phyloP scores from a whole-genome alignment of 768 basidiomycete genomes.

The Porpolomopsis calyptriformis region DNA sequence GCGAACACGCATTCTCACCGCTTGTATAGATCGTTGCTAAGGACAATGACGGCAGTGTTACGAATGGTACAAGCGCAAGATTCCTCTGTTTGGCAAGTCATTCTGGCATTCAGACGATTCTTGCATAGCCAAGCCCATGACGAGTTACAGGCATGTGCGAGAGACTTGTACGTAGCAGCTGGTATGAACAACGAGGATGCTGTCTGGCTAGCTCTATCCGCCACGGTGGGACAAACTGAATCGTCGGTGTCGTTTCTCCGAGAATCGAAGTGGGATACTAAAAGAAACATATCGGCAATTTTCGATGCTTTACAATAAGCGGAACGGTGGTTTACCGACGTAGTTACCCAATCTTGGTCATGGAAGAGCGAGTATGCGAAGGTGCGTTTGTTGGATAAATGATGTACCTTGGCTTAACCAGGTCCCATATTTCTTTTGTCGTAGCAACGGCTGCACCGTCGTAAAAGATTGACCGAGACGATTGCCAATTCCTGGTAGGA shows the following conservation, averaged over 20 bases:
- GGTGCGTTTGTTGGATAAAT: no score
- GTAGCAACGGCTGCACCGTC: no score
- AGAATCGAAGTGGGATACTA: constrained; percentile 55
- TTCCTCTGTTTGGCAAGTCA: constrained; percentile 68
- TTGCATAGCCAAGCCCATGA: constrained; percentile 53
- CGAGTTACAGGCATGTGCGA: constrained; percentile 62
- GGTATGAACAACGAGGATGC: constrained; percentile 60
- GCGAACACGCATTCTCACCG: constrained; percentile 77
- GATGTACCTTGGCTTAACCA: no score
- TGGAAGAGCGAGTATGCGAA: no score
- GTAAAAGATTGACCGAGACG: no score
- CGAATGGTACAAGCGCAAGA: constrained; percentile 63
- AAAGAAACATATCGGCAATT: constrained; percentile 33
- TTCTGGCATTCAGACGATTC: constrained; percentile 68
- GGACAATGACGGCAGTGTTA: constrained; percentile 59
- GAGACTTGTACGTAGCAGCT: constrained; percentile 52
- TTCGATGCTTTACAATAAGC: no score
- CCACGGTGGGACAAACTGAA: constrained; percentile 36
- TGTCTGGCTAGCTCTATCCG: constrained; percentile 69
- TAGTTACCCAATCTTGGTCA: no score
- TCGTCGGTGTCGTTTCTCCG: constrained; percentile 40
- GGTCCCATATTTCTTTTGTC: no score
- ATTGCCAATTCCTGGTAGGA: no score
- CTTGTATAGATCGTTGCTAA: constrained; percentile 64
- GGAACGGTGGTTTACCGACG: no score